Percentiles rank a stretch among this genome's conserved stretches.
These are phyloP conservation scores for Penicillium sp. DNA, from an alignment of 2,329 filamentous ascomycete species.

Conservation along the genomic window DNA sequence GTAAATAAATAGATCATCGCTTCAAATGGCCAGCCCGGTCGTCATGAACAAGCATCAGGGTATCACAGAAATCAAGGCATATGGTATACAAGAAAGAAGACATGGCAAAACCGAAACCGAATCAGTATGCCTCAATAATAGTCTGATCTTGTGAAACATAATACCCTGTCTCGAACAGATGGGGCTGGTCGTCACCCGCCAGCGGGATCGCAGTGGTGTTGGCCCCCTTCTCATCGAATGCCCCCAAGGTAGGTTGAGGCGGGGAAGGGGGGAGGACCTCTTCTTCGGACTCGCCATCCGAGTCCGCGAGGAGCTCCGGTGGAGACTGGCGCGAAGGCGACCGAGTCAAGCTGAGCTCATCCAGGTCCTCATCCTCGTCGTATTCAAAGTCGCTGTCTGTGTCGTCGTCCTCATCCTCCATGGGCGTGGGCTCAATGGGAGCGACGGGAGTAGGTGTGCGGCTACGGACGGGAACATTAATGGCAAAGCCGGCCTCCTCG, in stretches of 20 bases:
- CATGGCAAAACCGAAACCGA: conserved; percentile 6
- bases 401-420: conserved; percentile 31
- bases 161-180: conserved; percentile 51
- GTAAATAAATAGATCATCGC: conserved; percentile 9
- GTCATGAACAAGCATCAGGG: conserved; percentile 19
- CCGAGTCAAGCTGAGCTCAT: conserved; percentile 66
- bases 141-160: conserved; percentile 48
- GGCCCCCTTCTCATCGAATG: conserved; percentile 61
- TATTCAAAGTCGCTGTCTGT: conserved; percentile 60
- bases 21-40: conserved; percentile 9
- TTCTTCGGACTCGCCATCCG: conserved; percentile 67
- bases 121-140: conserved; percentile 52
- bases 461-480: conserved; percentile 39
- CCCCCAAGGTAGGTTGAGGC: conserved; percentile 55
- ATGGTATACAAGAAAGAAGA: conserved; percentile 22
- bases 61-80: conserved; percentile 20
- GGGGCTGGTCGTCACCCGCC: conserved; percentile 30
- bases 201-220: conserved; percentile 43
- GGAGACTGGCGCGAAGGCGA: conserved; percentile 67
- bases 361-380: conserved; percentile 60
- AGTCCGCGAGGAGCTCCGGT: conserved; percentile 70
- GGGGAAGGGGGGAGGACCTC: conserved; percentile 72
- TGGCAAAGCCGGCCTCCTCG: conserved; percentile 33
- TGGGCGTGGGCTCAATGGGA: conserved; percentile 30
- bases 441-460: conserved; percentile 34